phyloP scores from a whole-genome alignment of 2,329 filamentous ascomycete genomes.

The Aspergillus arachidicola region DNA sequence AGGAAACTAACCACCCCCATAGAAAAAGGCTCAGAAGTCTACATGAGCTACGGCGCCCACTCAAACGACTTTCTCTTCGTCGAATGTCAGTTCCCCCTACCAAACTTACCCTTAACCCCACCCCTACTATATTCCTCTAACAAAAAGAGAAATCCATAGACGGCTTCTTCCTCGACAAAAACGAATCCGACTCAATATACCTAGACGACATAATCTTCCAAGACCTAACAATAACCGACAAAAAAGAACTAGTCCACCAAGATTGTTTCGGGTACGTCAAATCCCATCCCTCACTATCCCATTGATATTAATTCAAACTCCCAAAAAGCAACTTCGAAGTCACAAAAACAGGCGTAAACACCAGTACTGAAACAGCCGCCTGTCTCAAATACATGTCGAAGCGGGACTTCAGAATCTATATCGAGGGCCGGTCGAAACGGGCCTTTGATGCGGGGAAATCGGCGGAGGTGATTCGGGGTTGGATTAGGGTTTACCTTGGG shows the following conservation, averaged over 20 bases:
- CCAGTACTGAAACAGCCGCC: slow-evolving; percentile 32
- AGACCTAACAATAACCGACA: slow-evolving; percentile 23
- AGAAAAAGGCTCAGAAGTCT: slow-evolving; percentile 42
- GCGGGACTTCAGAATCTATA: slow-evolving; percentile 32
- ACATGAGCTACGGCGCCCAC: slow-evolving; percentile 43
- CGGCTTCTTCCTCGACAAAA: slow-evolving; percentile 38
- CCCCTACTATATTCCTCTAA: not conserved
- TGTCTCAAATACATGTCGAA: slow-evolving; percentile 34
- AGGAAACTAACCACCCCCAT: not conserved
- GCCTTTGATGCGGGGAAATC: slow-evolving; percentile 25
- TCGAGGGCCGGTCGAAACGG: slow-evolving; percentile 24
- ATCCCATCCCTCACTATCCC: not conserved
- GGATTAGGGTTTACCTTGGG: slow-evolving; percentile 29
- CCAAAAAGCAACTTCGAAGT: slow-evolving; percentile 35
- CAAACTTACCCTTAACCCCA: not conserved
- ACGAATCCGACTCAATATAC: slow-evolving; percentile 36
- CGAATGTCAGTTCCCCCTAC: slow-evolving; percentile 33
- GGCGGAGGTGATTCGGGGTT: slow-evolving; percentile 26
- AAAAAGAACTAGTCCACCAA: slow-evolving; percentile 25
- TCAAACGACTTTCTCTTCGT: slow-evolving; percentile 39
- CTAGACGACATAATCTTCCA: slow-evolving; percentile 39
- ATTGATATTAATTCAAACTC: not conserved
- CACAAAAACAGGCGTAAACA: slow-evolving; percentile 28
- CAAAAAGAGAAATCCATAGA: slow-evolving; percentile 25
- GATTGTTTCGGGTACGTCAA: slow-evolving; percentile 31